phyloP scores from a whole-genome alignment of 2,329 filamentous ascomycete genomes.

The Neoarthrinium moseri region DNA sequence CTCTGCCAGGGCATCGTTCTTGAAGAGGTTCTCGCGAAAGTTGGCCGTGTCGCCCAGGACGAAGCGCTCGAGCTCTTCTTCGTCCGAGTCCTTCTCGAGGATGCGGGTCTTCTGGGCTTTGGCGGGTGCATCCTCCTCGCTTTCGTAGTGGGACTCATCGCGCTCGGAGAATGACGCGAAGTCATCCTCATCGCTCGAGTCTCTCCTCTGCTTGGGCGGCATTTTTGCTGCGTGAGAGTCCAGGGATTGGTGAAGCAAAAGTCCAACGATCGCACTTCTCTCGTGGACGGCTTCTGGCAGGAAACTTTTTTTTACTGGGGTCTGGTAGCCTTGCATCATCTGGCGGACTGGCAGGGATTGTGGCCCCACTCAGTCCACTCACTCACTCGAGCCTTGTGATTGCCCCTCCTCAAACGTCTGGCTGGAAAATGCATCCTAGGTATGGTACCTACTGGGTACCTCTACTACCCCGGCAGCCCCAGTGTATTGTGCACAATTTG shows the following conservation, averaged over 20 bases:
- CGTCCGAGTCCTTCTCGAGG: conserved; percentile 73
- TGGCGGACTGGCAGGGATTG: conserved; percentile 4
- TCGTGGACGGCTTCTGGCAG: neutral
- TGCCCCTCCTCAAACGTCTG: conserved; percentile 2
- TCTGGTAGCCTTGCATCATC: conserved; percentile 6
- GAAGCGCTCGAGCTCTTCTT: conserved; percentile 82
- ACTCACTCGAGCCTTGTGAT: neutral
- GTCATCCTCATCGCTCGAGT: conserved; percentile 12
- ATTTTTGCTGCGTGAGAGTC: neutral
- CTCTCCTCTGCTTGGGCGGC: conserved; percentile 3
- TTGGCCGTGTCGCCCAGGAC: conserved; percentile 86
- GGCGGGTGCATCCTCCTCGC: conserved; percentile 27
- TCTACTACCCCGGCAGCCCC: too few species aligned
- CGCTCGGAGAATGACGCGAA: conserved; percentile 16
- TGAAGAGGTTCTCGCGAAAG: conserved; percentile 73
- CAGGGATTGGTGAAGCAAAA: neutral
- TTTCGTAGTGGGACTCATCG: conserved; percentile 8
- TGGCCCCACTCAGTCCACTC: too few species aligned
- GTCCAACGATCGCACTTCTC: neutral
- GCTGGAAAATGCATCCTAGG: too few species aligned
- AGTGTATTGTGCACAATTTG: too few species aligned
- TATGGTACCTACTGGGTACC: too few species aligned
- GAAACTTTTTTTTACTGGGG: conserved; percentile 10
- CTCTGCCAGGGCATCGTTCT: conserved; percentile 39
- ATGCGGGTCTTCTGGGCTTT: conserved; percentile 25